These are phyloP conservation scores for Fremontodendron californicum DNA, from an alignment of 345 rosid species.

Conservation along the genomic window DNA sequence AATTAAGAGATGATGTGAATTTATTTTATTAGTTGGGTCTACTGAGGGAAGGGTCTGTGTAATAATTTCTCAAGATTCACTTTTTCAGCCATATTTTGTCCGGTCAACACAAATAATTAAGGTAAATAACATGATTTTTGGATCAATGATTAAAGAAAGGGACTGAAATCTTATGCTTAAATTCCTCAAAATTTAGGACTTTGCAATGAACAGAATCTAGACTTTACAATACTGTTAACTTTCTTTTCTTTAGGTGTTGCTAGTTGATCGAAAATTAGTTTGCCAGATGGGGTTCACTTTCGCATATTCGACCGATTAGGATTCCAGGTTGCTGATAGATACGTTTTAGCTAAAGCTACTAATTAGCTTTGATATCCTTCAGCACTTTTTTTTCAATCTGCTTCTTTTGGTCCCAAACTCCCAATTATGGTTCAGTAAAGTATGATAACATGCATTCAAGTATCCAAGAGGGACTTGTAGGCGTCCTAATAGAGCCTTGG, in stretches of 20 bases:
- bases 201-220: background rate
- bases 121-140: no score
- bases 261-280: background rate
- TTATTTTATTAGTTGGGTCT: no score
- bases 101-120: background rate
- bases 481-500: background rate
- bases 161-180: background rate
- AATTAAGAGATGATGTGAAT: background rate
- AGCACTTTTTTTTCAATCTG: background rate
- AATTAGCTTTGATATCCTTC: background rate
- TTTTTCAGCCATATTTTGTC: background rate
- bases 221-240: background rate
- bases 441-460: background rate
- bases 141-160: background rate
- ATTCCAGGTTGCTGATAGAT: background rate
- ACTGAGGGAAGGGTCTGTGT: no score
- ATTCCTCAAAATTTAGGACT: background rate
- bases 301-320: background rate
- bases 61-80: no score
- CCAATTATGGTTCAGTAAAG: background rate
- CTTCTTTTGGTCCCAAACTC: background rate
- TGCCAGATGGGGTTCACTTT: background rate
- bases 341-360: background rate
- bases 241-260: background rate
- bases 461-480: background rate